A percentile compares a stretch with the other conserved stretches of the same genome.
Conservation (phyloP, 495 filamentous ascomycete species). For the Neurospora sp. region DNA sequence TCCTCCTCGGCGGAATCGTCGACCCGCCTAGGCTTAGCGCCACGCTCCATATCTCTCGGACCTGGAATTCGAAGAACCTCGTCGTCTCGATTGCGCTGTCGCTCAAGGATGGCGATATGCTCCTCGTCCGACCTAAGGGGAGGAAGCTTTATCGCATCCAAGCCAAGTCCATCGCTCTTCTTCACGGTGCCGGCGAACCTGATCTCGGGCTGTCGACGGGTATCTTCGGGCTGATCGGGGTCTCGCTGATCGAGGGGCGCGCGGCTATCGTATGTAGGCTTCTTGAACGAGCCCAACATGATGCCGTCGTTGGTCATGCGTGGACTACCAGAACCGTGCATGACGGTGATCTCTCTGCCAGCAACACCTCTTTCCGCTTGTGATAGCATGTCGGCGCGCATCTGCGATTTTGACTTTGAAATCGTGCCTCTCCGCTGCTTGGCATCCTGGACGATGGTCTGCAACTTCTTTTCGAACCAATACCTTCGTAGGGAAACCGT, state of each 20-base stretch:
- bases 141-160: slow-evolving; percentile 33
- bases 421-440: slow-evolving; percentile 32
- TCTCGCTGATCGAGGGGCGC: neutral
- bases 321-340: slow-evolving; percentile 42
- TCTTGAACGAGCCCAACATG: slow-evolving; percentile 15
- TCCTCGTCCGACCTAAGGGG: slow-evolving; percentile 54
- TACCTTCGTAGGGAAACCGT: slow-evolving; percentile 89
- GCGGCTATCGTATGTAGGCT: slow-evolving; percentile 3
- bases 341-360: slow-evolving; percentile 61
- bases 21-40: slow-evolving; percentile 56
- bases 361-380: slow-evolving; percentile 58
- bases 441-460: slow-evolving; percentile 47
- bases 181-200: slow-evolving; percentile 54
- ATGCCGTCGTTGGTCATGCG: slow-evolving; percentile 40
- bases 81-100: slow-evolving; percentile 66
- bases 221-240: slow-evolving; percentile 21
- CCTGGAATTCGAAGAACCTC: slow-evolving; percentile 74
- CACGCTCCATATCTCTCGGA: slow-evolving; percentile 75
- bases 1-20: slow-evolving; percentile 19
- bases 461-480: slow-evolving; percentile 94
- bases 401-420: slow-evolving; percentile 43
- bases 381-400: slow-evolving; percentile 40
- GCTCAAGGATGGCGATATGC: slow-evolving; percentile 77
- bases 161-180: slow-evolving; percentile 31
- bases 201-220: slow-evolving; percentile 33